Evolutionary conservation across 495 filamentous ascomycete genomes (phyloP).

Genomic region (Platismatia glauca): DNA sequence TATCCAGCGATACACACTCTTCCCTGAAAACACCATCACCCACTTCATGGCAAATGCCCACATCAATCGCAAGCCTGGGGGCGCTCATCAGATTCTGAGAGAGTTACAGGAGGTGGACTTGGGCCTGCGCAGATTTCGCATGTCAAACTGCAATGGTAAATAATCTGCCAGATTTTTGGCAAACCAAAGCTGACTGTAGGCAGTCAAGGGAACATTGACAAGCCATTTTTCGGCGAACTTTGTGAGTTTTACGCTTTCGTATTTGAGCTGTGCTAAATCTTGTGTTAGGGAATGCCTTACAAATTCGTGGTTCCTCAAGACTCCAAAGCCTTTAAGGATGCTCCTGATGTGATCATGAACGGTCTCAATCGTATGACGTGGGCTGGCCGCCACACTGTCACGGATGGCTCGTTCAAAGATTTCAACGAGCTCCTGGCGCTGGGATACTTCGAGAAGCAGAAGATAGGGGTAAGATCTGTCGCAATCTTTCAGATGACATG

Average conservation of each 20-base stretch:
- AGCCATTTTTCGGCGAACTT: constrained; percentile 65
- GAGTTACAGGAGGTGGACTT: too few species aligned
- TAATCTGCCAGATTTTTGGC: too few species aligned
- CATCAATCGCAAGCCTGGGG: constrained; percentile 17
- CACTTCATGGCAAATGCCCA: too few species aligned
- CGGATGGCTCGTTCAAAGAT: constrained; percentile 26
- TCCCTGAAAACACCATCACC: too few species aligned
- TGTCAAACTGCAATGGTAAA: constrained; percentile 21
- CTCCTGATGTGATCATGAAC: constrained; percentile 46
- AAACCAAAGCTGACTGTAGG: too few species aligned
- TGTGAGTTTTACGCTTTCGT: constrained; percentile 36
- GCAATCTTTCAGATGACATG: too few species aligned
- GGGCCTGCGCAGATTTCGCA: too few species aligned
- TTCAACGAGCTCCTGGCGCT: constrained; percentile 73
- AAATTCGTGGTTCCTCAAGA: constrained; percentile 64
- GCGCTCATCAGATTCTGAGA: constrained; percentile 56
- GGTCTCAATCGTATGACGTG: constrained; percentile 56
- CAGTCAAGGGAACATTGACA: constrained; percentile 42
- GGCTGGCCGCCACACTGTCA: constrained; percentile 45
- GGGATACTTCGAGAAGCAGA: constrained; percentile 63
- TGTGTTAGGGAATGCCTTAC: constrained; percentile 62
- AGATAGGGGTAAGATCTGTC: too few species aligned
- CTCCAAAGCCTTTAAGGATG: constrained; percentile 53
- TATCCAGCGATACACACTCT: background rate
- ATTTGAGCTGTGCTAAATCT: background rate